Evolutionary conservation across 139 green algal genomes (phyloP).

Genomic region (Edaphochlamys debaryana): DNA sequence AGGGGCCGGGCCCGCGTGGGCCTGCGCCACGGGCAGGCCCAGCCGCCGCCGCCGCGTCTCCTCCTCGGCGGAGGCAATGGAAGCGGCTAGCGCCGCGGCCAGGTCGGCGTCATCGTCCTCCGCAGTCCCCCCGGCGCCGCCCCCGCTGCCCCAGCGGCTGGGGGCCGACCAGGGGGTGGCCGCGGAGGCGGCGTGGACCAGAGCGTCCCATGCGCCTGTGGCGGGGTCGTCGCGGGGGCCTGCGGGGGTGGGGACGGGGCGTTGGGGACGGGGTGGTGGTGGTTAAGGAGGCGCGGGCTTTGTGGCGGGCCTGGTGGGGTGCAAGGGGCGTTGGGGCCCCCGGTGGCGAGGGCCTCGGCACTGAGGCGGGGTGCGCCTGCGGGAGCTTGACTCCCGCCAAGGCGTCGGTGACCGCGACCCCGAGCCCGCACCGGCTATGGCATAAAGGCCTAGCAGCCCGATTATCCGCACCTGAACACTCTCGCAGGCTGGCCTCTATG

Average conservation of each 20-base stretch:
- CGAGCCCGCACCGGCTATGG: too few species aligned
- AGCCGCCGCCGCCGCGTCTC: neutral
- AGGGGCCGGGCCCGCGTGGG: too few species aligned
- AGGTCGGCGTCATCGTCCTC: conserved; percentile 7
- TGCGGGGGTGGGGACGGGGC: neutral
- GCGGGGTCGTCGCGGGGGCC: neutral
- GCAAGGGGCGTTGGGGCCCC: neutral
- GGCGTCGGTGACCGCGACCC: too few species aligned
- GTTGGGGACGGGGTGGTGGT: too few species aligned
- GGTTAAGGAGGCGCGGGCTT: neutral
- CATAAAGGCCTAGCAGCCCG: neutral
- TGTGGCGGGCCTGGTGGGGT: neutral
- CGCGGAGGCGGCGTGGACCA: too few species aligned
- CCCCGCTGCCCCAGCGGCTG: too few species aligned
- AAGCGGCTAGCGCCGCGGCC: conserved; percentile 3
- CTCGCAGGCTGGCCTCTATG: neutral
- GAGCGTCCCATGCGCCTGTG: too few species aligned
- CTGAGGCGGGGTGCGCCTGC: too few species aligned
- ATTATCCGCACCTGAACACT: neutral
- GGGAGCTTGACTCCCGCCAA: neutral
- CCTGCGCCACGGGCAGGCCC: neutral
- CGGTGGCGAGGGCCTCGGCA: neutral
- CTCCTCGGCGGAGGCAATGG: conserved; percentile 4
- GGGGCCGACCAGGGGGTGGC: too few species aligned
- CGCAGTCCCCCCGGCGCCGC: too few species aligned